Evolutionary conservation across 192 early-diverging fungal genomes (phyloP), one percentile per base, ranked within the genome.

Genomic region (Entrophospora sp.): DNA sequence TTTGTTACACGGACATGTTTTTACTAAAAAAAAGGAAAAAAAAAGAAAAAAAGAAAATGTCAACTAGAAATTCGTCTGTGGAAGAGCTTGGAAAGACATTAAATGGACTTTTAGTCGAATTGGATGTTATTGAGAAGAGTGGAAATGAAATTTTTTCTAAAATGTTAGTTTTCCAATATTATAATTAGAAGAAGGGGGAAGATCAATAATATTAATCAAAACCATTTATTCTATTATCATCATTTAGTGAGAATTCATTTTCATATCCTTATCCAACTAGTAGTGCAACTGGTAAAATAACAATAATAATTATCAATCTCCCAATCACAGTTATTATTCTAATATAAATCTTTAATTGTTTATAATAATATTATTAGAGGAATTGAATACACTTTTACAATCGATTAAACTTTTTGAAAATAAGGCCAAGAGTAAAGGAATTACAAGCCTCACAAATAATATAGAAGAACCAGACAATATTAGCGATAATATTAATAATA

Each of bases 171-270:
- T 18, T 37, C 16, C n/a, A 25, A 28, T 25, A 52, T 14, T 6
- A 27, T 27, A 28, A 51, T 25, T 27, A 27, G 9, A 56, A n/a
- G 13, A 56, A 4, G 35, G 35, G 8, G 3, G 13, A 22, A 20
- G 10, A 18, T 36, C 20, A 34, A 14, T 31, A 31, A 20, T 43
- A 27, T 60, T 27, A 22, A 27, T 40, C 16, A 27, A 24, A 25
- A 59, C 8, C 40, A 10, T 10, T 42, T 7, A 16, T 42, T 10
- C 13, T 16, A 12, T 16, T 43, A 43, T 43, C 18, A 16, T 43
- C n/a, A n/a, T n/a, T n/a, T 25, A 65, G 64, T 10, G 64, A 65
- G 6, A 53, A 53, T 53, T 65, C 64, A 28, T 51, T 65, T 7
- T 42, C 64, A 5, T 44, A 28, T 40, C 28, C 64, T 38, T 65